A percentile compares a stretch with the other conserved stretches of the same genome.
Evolutionary conservation across 345 rosid genomes (phyloP).

Genomic region (Eutrema japonicum): DNA sequence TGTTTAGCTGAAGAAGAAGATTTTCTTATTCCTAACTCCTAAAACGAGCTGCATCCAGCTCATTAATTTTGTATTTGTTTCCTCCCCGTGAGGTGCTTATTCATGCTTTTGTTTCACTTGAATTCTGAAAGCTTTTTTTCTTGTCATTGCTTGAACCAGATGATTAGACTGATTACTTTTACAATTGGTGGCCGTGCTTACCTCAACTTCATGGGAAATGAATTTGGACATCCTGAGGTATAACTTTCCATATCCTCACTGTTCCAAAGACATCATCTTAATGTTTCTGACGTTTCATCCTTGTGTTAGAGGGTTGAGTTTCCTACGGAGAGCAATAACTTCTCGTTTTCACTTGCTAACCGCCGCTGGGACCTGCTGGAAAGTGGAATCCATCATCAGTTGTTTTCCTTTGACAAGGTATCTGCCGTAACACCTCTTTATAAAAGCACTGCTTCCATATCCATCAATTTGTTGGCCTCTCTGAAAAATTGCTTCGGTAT

Average conservation of each 20-base stretch:
- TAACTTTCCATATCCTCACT: conserved; percentile 28
- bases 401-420: conserved; percentile 82
- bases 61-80: conserved; percentile 11
- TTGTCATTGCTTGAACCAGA: conserved; percentile 55
- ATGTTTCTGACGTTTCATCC: conserved; percentile 41
- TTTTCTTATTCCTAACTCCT: conserved; percentile 30
- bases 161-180: conserved; percentile 87
- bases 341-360: conserved; percentile 83
- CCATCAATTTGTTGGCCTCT: neutral
- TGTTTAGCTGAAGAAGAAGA: conserved; percentile 11
- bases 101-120: conserved; percentile 17
- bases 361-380: conserved; percentile 82
- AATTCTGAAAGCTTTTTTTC: conserved; percentile 33
- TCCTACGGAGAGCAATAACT: conserved; percentile 82
- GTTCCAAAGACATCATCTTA: conserved; percentile 28
- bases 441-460: conserved; percentile 15
- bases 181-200: conserved; percentile 82
- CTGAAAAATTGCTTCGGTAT: neutral
- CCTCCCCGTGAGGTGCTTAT: conserved; percentile 7
- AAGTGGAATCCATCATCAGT: conserved; percentile 56
- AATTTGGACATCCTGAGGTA: conserved; percentile 96
- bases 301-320: conserved; percentile 82
- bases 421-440: conserved; percentile 14
- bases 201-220: conserved; percentile 98
- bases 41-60: conserved; percentile 6